Percentiles rank a stretch among this genome's conserved stretches.
Evolutionary conservation across 2,329 filamentous ascomycete species (phyloP).

Genomic region (Talaromyces islandicus): DNA sequence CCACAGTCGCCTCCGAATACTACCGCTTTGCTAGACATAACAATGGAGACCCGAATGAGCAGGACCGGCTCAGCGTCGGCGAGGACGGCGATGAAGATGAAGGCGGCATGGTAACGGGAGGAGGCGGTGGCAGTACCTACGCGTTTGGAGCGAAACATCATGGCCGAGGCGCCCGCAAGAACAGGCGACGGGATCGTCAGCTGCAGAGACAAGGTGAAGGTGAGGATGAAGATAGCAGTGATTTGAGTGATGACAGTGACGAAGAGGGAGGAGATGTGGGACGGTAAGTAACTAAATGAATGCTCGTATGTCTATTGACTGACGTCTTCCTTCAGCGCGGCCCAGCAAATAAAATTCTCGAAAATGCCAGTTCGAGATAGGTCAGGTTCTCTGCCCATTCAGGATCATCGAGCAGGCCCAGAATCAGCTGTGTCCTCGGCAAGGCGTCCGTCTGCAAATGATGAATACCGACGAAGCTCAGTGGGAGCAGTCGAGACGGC

Average conservation of each 20-base stretch:
- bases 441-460: slow-evolving; percentile 42
- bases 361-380: slow-evolving; percentile 88
- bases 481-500: slow-evolving; percentile 49
- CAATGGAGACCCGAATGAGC: slow-evolving; percentile 22
- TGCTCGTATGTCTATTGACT: slow-evolving; percentile 10
- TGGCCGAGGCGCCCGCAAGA: slow-evolving; percentile 24
- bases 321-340: slow-evolving; percentile 48
- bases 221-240: slow-evolving; percentile 61
- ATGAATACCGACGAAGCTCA: slow-evolving; percentile 49
- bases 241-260: slow-evolving; percentile 61
- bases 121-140: slow-evolving; percentile 45
- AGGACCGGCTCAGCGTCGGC: slow-evolving; percentile 21
- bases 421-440: slow-evolving; percentile 53
- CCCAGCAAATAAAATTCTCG: slow-evolving; percentile 88
- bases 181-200: slow-evolving; percentile 31
- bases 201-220: slow-evolving; percentile 49
- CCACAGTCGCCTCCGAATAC: slow-evolving; percentile 55
- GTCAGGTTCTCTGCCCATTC: slow-evolving; percentile 81
- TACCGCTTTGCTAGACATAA: slow-evolving; percentile 45
- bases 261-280: slow-evolving; percentile 50
- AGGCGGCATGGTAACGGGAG: slow-evolving; percentile 58
- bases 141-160: slow-evolving; percentile 45
- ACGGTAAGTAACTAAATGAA: slow-evolving; percentile 22
- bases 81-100: slow-evolving; percentile 57
- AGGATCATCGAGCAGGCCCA: slow-evolving; percentile 43